Conservation (phyloP, 2,329 filamentous ascomycete species). For the Arthrobotrys sphaeroides region DNA sequence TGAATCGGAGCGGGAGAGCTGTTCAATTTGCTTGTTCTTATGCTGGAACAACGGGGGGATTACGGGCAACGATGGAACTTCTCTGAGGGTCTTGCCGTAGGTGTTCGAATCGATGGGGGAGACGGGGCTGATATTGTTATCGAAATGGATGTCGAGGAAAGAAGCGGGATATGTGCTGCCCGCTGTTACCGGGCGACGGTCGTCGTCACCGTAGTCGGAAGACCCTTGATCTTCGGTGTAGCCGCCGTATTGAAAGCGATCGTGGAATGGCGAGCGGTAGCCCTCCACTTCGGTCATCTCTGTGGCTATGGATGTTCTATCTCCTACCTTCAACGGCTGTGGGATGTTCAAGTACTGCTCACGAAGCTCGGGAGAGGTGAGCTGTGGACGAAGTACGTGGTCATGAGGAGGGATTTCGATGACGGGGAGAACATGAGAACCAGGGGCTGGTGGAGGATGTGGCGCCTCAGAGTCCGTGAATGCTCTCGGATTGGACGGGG, state of each 20-base stretch:
- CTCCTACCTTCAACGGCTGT: neutral
- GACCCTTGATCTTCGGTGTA: slow-evolving; percentile 22
- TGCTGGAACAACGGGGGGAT: slow-evolving; percentile 48
- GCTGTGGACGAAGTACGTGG: slow-evolving; percentile 15
- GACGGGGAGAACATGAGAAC: slow-evolving; percentile 4
- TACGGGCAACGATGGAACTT: slow-evolving; percentile 37
- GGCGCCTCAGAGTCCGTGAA: slow-evolving; percentile 30
- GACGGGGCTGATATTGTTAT: slow-evolving; percentile 26
- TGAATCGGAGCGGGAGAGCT: neutral
- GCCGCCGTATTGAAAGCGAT: slow-evolving; percentile 40
- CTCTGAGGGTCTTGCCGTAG: slow-evolving; percentile 6
- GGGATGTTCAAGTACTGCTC: slow-evolving; percentile 51
- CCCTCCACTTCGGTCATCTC: slow-evolving; percentile 52
- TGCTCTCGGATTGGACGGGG: slow-evolving; percentile 34
- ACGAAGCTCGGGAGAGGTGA: slow-evolving; percentile 30
- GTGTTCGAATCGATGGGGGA: slow-evolving; percentile 20
- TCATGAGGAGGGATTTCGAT: slow-evolving; percentile 37
- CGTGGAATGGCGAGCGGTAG: slow-evolving; percentile 49
- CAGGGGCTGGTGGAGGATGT: slow-evolving; percentile 14
- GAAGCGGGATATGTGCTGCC: slow-evolving; percentile 47
- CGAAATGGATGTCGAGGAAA: slow-evolving; percentile 51
- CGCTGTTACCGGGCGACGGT: slow-evolving; percentile 29
- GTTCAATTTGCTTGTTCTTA: slow-evolving; percentile 38
- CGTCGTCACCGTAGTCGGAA: slow-evolving; percentile 16
- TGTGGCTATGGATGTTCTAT: slow-evolving; percentile 34